These are phyloP conservation scores for Karstenula rhodostoma DNA, from an alignment of 2,329 filamentous ascomycete species.

Conservation along the genomic window DNA sequence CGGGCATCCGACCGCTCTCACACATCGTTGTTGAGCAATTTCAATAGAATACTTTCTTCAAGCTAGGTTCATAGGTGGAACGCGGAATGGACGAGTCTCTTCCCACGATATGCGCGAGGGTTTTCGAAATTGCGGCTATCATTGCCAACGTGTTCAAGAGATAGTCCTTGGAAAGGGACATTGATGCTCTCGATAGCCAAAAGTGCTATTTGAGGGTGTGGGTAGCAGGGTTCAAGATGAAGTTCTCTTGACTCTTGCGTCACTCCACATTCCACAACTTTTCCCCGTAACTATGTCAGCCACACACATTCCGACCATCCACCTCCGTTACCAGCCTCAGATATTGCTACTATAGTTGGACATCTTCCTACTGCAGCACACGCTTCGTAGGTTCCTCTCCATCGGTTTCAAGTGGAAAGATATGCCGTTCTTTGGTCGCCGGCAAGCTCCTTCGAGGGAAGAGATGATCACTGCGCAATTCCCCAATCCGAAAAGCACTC, in stretches of 20 bases:
- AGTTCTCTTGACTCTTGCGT: conserved; percentile 12
- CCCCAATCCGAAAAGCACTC: conserved; percentile 21
- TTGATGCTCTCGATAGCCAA: background rate
- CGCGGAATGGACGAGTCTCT: background rate
- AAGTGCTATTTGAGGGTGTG: background rate
- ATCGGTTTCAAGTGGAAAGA: conserved; percentile 1
- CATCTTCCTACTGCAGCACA: background rate
- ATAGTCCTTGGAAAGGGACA: background rate
- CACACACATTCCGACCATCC: conserved; percentile 34
- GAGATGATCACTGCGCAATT: conserved; percentile 23
- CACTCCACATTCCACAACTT: conserved; percentile 33
- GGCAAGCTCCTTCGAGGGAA: conserved; percentile 15
- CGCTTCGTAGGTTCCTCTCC: background rate
- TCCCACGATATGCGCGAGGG: background rate
- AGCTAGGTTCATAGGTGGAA: background rate
- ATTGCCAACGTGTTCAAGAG: background rate
- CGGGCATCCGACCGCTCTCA: conserved; percentile 11
- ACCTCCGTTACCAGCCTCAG: conserved; percentile 11
- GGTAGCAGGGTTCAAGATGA: background rate
- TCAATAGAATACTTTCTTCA: background rate
- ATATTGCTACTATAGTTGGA: background rate
- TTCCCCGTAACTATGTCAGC: conserved; percentile 34
- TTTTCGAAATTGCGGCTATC: background rate
- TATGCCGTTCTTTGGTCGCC: conserved; percentile 27
- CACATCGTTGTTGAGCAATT: background rate